A percentile compares a stretch with the other conserved stretches of the same genome.
phyloP scores from a whole-genome alignment of 139 green algal genomes.

The Micractinium conductrix region DNA sequence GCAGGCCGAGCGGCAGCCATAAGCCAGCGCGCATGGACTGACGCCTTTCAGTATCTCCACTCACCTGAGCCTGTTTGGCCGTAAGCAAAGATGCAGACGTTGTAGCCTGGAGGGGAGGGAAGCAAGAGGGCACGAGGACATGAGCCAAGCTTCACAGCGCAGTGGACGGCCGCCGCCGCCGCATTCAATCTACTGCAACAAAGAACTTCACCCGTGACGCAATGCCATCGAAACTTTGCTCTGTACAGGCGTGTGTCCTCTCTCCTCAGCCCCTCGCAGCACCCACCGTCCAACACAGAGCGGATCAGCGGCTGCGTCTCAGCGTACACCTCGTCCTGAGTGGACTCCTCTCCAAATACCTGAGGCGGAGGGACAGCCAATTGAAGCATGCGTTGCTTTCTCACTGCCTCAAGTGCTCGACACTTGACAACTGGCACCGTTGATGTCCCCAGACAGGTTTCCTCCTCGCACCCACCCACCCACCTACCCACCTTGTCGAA shows the following conservation, averaged over 20 bases:
- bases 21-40: background rate
- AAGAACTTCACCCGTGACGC: too few relatives aligned
- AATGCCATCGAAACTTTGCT: too few relatives aligned
- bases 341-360: slow-evolving; percentile 77
- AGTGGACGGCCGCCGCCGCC: too few relatives aligned
- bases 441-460: too few relatives aligned
- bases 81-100: slow-evolving; percentile 90
- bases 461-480: background rate
- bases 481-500: slow-evolving; percentile 59
- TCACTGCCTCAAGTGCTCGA: too few relatives aligned
- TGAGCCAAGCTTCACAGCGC: too few relatives aligned
- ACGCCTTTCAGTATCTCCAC: background rate
- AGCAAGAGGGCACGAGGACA: too few relatives aligned
- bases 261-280: background rate
- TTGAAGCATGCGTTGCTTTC: too few relatives aligned
- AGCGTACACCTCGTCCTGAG: slow-evolving; percentile 85
- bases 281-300: slow-evolving; percentile 89
- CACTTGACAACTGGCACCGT: too few relatives aligned
- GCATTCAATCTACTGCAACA: too few relatives aligned
- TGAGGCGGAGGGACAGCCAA: background rate
- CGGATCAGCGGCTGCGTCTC: slow-evolving; percentile 88
- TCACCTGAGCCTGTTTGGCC: slow-evolving; percentile 80
- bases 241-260: too few relatives aligned
- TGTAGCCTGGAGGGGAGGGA: slow-evolving; percentile 76
- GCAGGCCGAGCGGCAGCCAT: background rate